Base-by-base conservation (phyloP, 2,329 filamentous ascomycete genomes). In the Nemania sp. region DNA sequence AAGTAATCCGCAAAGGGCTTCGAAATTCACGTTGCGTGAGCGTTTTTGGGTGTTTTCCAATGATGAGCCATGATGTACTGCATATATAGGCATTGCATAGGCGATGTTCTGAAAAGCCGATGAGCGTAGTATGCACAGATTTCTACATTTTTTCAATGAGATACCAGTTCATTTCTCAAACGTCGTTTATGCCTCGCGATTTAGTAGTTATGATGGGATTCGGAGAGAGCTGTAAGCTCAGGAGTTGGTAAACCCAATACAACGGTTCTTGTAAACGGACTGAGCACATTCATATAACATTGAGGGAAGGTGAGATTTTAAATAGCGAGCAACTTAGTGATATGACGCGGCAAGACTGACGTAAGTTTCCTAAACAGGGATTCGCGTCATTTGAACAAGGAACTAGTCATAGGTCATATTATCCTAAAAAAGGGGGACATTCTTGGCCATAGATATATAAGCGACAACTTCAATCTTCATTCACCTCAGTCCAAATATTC, bases 401-500 rank as follows among this genome's bases (percentile, higher is more conserved):
- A n/a, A 35, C 20, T 32, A 26, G 1, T 38, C 18, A 15, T 15
- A 18, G 7, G 47, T 13, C 10, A 7, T 2, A 32, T 41, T 7
- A 43, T 8, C 15, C 7, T 13, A n/a, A 10, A 22, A 22, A 5
- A 35, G 10, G 24, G 27, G n/a, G 8, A 8, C 1, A 2, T 27
- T 29, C 20, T 2, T 18, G 2, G 6, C 24, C 2, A 7, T 18
- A 32, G 29, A 10, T 15, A 41, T 18, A 5, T n/a, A 43, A n/a
- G 11, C 13, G 11, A 6, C 6, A 20, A 32, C 15, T 15, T 20
- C n/a, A 10, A 20, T n/a, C 3, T 3, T 51, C 22, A 52, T 68
- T 47, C n/a, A 70, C 47, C 66, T 69, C 52, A 87, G 72, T 1
- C 79, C 76, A 45, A 80, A 77, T 63, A 85, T 80, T 73, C 83